These are phyloP conservation scores for Balansia obtecta DNA, from an alignment of 2,329 filamentous ascomycete genomes.

Conservation along the genomic window DNA sequence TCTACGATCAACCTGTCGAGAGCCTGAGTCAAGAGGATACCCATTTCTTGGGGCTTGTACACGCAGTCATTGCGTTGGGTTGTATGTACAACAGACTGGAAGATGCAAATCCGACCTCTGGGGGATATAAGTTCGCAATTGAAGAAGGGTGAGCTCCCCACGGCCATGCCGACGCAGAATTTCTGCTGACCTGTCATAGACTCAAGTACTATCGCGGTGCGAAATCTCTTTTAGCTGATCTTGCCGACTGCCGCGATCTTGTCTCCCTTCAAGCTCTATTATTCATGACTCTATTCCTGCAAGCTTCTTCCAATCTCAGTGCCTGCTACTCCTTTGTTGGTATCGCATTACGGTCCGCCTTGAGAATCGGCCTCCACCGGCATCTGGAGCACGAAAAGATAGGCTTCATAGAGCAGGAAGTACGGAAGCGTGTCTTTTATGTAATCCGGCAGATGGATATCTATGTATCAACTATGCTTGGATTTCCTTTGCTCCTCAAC, in stretches of 20 bases:
- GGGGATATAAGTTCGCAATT: conserved; percentile 36
- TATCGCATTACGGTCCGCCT: conserved; percentile 61
- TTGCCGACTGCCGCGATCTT: conserved; percentile 61
- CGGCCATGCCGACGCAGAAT: conserved; percentile 11
- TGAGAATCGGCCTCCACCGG: conserved; percentile 68
- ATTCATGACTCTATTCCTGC: conserved; percentile 71
- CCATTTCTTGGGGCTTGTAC: conserved; percentile 57
- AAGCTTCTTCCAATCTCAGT: conserved; percentile 66
- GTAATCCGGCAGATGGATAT: conserved; percentile 59
- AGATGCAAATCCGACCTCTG: conserved; percentile 33
- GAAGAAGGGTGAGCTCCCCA: conserved; percentile 39
- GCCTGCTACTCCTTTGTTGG: conserved; percentile 73
- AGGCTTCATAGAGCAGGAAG: conserved; percentile 50
- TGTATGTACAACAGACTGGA: conserved; percentile 56
- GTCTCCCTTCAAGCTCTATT: conserved; percentile 62
- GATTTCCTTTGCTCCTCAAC: conserved; percentile 51
- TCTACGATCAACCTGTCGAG: conserved; percentile 60
- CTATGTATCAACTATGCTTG: conserved; percentile 54
- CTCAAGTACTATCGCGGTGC: conserved; percentile 63
- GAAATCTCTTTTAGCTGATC: conserved; percentile 50
- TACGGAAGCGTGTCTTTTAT: conserved; percentile 53
- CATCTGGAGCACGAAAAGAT: conserved; percentile 53
- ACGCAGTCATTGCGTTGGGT: conserved; percentile 58
- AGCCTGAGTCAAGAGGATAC: conserved; percentile 52
- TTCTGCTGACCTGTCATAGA: conserved; percentile 26